These are phyloP conservation scores for Fusarium devonianum DNA, from an alignment of 2,329 filamentous ascomycete genomes.

Conservation along the genomic window DNA sequence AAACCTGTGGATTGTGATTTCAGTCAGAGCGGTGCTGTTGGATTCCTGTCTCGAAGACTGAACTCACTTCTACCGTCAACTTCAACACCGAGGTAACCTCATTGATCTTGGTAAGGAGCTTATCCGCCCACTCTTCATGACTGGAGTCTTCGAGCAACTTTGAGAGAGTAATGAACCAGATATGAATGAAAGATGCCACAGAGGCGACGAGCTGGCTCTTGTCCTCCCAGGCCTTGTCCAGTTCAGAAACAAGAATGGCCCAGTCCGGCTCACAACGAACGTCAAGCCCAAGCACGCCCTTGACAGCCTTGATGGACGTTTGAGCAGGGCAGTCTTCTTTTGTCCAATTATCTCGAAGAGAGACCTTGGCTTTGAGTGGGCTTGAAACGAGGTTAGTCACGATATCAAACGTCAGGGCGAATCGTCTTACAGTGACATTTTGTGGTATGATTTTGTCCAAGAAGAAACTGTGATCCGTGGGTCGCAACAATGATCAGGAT, in stretches of 20 bases:
- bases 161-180: constrained; percentile 50
- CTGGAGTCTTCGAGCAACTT: constrained; percentile 52
- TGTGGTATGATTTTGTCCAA: no score
- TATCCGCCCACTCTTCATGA: constrained; percentile 53
- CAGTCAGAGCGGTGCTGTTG: neutral
- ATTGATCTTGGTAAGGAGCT: constrained; percentile 48
- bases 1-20: constrained; percentile 25
- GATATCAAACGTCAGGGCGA: no score
- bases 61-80: constrained; percentile 49
- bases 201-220: constrained; percentile 47
- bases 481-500: no score
- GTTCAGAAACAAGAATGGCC: constrained; percentile 49
- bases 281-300: constrained; percentile 49
- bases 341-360: constrained; percentile 54
- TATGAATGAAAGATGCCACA: constrained; percentile 48
- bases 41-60: neutral
- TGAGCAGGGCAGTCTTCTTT: constrained; percentile 45
- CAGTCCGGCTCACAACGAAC: constrained; percentile 54
- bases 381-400: constrained; percentile 38
- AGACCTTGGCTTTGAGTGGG: constrained; percentile 52
- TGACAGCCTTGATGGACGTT: constrained; percentile 43
- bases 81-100: constrained; percentile 40
- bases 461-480: no score
- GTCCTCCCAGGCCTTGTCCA: constrained; percentile 51
- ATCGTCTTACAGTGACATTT: constrained; percentile 18